Percentiles rank a stretch among this genome's conserved stretches.
Evolutionary conservation across 176 grass and related monocot species (phyloP).

Genomic region (Ensete ventricosum): DNA sequence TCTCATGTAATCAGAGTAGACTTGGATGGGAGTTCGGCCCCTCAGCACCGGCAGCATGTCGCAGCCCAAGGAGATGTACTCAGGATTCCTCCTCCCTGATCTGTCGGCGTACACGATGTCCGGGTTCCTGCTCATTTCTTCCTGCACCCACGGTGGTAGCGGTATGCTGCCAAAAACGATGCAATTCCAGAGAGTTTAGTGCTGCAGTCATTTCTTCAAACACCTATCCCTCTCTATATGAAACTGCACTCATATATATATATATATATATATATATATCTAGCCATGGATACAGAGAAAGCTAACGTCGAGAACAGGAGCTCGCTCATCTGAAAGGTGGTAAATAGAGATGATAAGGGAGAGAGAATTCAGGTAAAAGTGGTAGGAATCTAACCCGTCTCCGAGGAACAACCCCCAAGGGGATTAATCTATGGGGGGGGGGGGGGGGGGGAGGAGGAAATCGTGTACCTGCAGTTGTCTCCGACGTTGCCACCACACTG

Average conservation of each 20-base stretch:
- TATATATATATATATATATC: too few relatives aligned
- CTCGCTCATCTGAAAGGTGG: too few relatives aligned
- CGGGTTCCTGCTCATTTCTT: conserved; percentile 59
- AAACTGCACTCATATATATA: too few relatives aligned
- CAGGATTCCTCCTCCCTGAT: conserved; percentile 72
- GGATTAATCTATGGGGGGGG: too few relatives aligned
- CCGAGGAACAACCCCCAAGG: too few relatives aligned
- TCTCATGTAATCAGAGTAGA: conserved; percentile 88
- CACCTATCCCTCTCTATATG: too few relatives aligned
- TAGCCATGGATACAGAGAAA: too few relatives aligned
- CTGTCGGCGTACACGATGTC: conserved; percentile 85
- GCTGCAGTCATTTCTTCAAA: background rate
- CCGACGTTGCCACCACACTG: conserved; percentile 52
- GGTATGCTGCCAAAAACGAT: conserved; percentile 51
- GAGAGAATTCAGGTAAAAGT: too few relatives aligned
- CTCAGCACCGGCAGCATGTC: conserved; percentile 67
- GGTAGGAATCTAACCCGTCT: background rate
- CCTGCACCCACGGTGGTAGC: conserved; percentile 68
- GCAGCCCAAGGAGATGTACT: conserved; percentile 92
- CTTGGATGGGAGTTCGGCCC: conserved; percentile 83
- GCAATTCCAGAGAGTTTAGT: background rate
- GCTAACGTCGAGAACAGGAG: too few relatives aligned
- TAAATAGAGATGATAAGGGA: too few relatives aligned
- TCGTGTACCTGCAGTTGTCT: conserved; percentile 61
- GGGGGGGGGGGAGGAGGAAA: background rate